Conservation (phyloP, 805 yeast species). For the Maudiozyma barnettii region DNA sequence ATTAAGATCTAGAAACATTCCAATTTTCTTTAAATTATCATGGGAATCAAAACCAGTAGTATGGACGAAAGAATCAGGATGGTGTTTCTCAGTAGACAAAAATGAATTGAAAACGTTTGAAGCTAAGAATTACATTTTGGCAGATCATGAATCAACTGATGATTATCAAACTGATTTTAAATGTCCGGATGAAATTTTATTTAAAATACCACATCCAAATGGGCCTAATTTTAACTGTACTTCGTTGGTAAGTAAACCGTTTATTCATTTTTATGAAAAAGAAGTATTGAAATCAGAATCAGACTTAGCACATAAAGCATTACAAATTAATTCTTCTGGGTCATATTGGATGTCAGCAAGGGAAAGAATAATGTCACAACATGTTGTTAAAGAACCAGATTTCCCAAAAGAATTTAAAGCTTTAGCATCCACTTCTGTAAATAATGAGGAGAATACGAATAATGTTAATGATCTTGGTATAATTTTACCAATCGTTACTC, state of each 20-base stretch:
- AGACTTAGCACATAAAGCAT: constrained; percentile 64
- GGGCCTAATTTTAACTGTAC: constrained; percentile 71
- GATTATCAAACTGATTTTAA: constrained; percentile 4
- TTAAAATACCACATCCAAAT: constrained; percentile 82
- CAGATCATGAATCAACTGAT: constrained; percentile 12
- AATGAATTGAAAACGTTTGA: constrained; percentile 24
- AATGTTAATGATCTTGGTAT: constrained; percentile 41
- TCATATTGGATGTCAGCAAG: constrained; percentile 92
- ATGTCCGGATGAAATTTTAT: constrained; percentile 24
- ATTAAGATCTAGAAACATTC: constrained; percentile 64
- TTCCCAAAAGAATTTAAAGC: constrained; percentile 17
- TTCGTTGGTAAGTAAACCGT: constrained; percentile 67
- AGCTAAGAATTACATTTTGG: constrained; percentile 30
- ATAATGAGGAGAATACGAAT: neutral
- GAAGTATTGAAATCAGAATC: constrained; percentile 64
- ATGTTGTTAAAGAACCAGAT: constrained; percentile 55
- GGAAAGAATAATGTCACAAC: constrained; percentile 73
- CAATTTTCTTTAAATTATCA: constrained; percentile 61
- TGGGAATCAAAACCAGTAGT: constrained; percentile 81
- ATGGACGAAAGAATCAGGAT: constrained; percentile 75
- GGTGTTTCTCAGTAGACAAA: constrained; percentile 67
- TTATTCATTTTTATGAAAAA: constrained; percentile 59
- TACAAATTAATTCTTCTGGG: constrained; percentile 66
- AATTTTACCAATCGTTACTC: constrained; percentile 71
- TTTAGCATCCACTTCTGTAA: constrained; percentile 4